Base-by-base conservation (phyloP, 108 stramenopile genomes). In the Cyclotella baltica region DNA sequence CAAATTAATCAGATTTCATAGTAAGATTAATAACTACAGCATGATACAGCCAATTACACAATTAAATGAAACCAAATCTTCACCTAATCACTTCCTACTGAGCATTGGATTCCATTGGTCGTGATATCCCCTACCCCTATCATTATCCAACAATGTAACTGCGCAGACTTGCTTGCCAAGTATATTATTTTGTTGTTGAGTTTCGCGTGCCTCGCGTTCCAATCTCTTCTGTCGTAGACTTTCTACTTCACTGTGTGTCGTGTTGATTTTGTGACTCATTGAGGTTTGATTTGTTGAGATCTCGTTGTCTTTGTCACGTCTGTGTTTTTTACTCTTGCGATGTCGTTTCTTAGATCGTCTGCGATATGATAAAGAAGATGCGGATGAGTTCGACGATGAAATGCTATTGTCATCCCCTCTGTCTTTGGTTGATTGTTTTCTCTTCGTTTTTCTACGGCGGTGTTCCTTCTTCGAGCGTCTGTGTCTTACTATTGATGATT, bases 131-230 rank as follows among this genome's bases (percentile, higher is more conserved):
- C 61, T 29, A 19, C 18, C 61, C 22, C 61, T 62, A 33, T 62
- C 61, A 34, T 62, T 25, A 13, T 16, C 61, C n/a, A n/a, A n/a
- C 11, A 62, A 62, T 13, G 28, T 1, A 22, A 1, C 33, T 33
- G 11, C 15, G 22, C 5, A 13, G 3, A 22, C 23, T 13, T 4
- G 27, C 2, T 15, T 25, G 13, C 23, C 27, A 2, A 62, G 34
- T 11, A 62, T 34, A 6, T 35, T 1, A 2, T 11, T 47, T 25
- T 66, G 43, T 25, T 43, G 16, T 19, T 66, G 25, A 19, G 10
- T 43, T 27, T 66, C 64, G 27, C 38, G 38, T 27, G 64, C 64
- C 30, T 66, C 64, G 10, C 64, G 64, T 0, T 9, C 64, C 43
- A 27, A 43, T 47, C 64, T n/a, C 20, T 47, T 66, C 46, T 47